Evolutionary conservation across 75 land plant species (phyloP).

Genomic region (Azolla pinnata): DNA sequence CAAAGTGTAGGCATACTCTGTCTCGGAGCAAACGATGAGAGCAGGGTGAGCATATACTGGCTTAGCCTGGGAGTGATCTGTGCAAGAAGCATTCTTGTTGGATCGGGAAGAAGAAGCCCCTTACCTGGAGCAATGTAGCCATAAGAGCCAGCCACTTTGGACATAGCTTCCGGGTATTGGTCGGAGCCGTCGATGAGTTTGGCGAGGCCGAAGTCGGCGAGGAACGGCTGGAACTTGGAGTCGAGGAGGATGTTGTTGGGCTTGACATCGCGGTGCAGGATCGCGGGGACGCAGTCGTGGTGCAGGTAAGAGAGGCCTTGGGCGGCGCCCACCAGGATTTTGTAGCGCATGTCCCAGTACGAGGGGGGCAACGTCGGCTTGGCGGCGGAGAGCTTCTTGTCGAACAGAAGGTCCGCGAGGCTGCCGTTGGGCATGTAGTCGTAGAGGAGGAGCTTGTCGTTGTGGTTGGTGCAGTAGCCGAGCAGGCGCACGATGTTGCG

Average conservation of each 20-base stretch:
- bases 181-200: conserved; percentile 63
- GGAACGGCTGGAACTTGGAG: conserved; percentile 58
- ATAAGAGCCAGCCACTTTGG: conserved; percentile 87
- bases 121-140: conserved; percentile 89
- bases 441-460: conserved; percentile 69
- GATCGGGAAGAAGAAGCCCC: background rate
- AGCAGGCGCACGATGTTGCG: conserved; percentile 72
- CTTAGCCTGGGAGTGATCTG: background rate
- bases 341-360: conserved; percentile 76
- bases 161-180: conserved; percentile 55
- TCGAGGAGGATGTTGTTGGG: conserved; percentile 78
- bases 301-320: conserved; percentile 86
- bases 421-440: conserved; percentile 77
- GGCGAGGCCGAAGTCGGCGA: conserved; percentile 90
- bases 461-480: conserved; percentile 74
- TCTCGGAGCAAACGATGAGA: conserved; percentile 1
- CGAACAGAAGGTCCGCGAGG: conserved; percentile 59
- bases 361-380: conserved; percentile 44
- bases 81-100: background rate
- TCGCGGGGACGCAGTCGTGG: conserved; percentile 78
- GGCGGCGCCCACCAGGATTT: conserved; percentile 73
- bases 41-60: background rate
- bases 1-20: conserved; percentile 90
- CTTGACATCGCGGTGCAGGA: conserved; percentile 87
- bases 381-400: no score